Evolutionary conservation across 1,284 basidiomycete genomes (phyloP).

Genomic region (Taiwanofungus camphoratus): DNA sequence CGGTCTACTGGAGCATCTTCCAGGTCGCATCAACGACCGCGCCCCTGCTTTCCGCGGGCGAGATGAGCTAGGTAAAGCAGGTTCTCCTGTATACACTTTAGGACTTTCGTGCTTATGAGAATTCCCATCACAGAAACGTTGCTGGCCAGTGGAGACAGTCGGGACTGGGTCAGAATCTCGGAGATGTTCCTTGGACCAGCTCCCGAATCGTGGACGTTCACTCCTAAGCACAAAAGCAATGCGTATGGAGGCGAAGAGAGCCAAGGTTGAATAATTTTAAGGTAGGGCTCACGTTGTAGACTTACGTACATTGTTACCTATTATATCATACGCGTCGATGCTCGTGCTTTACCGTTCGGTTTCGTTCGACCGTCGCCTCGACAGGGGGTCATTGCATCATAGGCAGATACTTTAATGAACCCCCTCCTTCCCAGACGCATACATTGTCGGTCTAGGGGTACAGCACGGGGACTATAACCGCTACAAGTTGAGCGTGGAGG

Average conservation of each 20-base stretch:
- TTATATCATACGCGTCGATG: too few relatives aligned
- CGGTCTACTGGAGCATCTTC: constrained; percentile 84
- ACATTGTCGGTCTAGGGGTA: too few relatives aligned
- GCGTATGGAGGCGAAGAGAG: constrained; percentile 53
- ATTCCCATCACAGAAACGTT: constrained; percentile 59
- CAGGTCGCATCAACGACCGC: constrained; percentile 84
- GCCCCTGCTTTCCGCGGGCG: constrained; percentile 83
- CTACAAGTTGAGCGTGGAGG: too few relatives aligned
- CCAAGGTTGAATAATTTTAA: constrained; percentile 35
- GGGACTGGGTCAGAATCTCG: constrained; percentile 94
- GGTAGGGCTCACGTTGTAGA: too few relatives aligned
- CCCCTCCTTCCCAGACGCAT: too few relatives aligned
- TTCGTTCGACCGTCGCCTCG: too few relatives aligned
- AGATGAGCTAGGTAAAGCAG: constrained; percentile 71
- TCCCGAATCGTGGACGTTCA: constrained; percentile 63
- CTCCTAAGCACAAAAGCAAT: constrained; percentile 74
- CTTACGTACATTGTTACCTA: too few relatives aligned
- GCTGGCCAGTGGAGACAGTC: constrained; percentile 72
- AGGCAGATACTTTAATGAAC: too few relatives aligned
- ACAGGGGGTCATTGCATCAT: too few relatives aligned
- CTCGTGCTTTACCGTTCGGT: too few relatives aligned
- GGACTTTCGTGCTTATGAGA: neutral
- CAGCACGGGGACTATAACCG: too few relatives aligned
- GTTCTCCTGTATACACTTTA: constrained; percentile 18
- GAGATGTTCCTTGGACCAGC: constrained; percentile 88